phyloP scores from a whole-genome alignment of 192 early-diverging fungal genomes.

The Rhizoclosmatium sp. region DNA sequence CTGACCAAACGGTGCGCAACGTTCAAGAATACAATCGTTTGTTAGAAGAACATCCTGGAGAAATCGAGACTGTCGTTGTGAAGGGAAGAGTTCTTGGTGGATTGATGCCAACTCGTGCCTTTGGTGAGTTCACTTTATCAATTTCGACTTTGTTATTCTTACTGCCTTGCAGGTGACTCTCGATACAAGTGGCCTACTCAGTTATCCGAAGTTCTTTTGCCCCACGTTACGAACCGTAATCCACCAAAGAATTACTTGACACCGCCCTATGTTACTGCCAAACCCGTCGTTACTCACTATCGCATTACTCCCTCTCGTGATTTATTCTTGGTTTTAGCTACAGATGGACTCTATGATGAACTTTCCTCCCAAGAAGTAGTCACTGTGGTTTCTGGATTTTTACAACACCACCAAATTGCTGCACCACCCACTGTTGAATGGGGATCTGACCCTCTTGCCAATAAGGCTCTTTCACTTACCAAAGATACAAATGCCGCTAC shows the following conservation, averaged over 20 bases:
- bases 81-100: slow-evolving; percentile 60
- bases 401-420: slow-evolving; percentile 41
- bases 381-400: slow-evolving; percentile 45
- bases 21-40: slow-evolving; percentile 55
- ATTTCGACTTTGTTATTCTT: not conserved
- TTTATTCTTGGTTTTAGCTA: slow-evolving; percentile 58
- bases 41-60: slow-evolving; percentile 62
- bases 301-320: slow-evolving; percentile 45
- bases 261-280: slow-evolving; percentile 62
- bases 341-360: slow-evolving; percentile 62
- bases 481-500: slow-evolving; percentile 56
- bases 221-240: slow-evolving; percentile 20
- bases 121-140: slow-evolving; percentile 47
- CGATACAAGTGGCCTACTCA: slow-evolving; percentile 56
- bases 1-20: slow-evolving; percentile 56
- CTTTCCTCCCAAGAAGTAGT: slow-evolving; percentile 47
- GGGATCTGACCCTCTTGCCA: slow-evolving; percentile 18
- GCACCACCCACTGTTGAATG: slow-evolving; percentile 22
- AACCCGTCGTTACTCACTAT: slow-evolving; percentile 56
- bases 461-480: slow-evolving; percentile 25
- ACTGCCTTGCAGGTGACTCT: slow-evolving; percentile 46
- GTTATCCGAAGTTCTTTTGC: slow-evolving; percentile 39
- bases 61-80: slow-evolving; percentile 52
- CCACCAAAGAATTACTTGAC: slow-evolving; percentile 46
- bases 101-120: slow-evolving; percentile 61